Evolutionary conservation across 148 eudicot genomes (phyloP).

Genomic region (Cornus florida): DNA sequence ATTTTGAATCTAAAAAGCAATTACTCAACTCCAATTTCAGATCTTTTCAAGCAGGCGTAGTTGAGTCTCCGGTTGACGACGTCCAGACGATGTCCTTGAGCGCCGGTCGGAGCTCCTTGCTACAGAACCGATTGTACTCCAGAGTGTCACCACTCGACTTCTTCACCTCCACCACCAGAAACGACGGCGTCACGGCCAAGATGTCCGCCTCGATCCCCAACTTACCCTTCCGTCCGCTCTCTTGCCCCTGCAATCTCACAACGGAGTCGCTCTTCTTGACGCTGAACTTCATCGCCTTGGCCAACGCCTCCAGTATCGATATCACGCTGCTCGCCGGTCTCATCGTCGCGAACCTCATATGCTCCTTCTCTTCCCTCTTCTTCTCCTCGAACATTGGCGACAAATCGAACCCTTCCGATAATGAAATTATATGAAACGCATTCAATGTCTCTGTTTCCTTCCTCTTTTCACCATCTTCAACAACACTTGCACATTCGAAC

Average conservation of each 20-base stretch:
- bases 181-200: conserved; percentile 44
- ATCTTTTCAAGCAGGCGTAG: neutral
- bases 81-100: conserved; percentile 61
- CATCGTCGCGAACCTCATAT: conserved; percentile 55
- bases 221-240: conserved; percentile 57
- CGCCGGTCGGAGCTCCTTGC: conserved; percentile 64
- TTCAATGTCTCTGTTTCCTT: conserved; percentile 49
- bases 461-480: neutral
- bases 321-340: conserved; percentile 52
- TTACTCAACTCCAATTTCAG: too few relatives aligned
- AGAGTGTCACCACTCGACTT: conserved; percentile 56
- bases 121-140: conserved; percentile 70
- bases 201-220: conserved; percentile 54
- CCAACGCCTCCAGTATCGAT: conserved; percentile 52
- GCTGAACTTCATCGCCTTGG: conserved; percentile 42
- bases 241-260: conserved; percentile 50
- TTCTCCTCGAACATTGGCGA: conserved; percentile 64
- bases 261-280: conserved; percentile 49
- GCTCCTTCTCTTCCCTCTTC: conserved; percentile 47
- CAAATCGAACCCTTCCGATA: conserved; percentile 68
- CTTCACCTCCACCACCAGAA: conserved; percentile 66
- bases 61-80: neutral
- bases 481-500: neutral
- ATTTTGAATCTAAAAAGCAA: too few relatives aligned
- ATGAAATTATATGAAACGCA: conserved; percentile 78